Conservation (phyloP, 768 basidiomycete genomes). For the Naganishia antarctica region DNA sequence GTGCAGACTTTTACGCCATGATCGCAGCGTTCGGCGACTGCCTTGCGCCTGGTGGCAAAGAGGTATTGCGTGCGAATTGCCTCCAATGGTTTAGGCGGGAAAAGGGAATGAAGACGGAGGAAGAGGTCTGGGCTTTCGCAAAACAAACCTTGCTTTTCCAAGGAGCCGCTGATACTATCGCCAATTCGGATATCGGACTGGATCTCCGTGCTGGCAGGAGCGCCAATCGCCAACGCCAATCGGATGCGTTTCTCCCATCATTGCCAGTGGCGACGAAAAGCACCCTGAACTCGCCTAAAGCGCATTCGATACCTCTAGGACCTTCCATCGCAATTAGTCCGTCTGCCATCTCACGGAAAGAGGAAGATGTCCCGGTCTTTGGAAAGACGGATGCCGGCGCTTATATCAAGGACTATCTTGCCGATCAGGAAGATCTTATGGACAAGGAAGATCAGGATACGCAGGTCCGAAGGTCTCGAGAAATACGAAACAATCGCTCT, state of each 20-base stretch:
- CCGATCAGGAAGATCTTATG: background rate
- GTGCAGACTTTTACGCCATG: conserved; percentile 69
- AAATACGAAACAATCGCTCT: background rate
- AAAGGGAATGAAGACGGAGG: background rate
- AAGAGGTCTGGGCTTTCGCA: background rate
- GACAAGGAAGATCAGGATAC: conserved; percentile 16
- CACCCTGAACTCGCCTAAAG: conserved; percentile 10
- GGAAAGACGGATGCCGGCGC: background rate
- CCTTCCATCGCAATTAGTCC: conserved; percentile 3
- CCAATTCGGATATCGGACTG: background rate
- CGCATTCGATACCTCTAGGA: background rate
- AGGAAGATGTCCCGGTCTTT: background rate
- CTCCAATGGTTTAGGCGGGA: conserved; percentile 12
- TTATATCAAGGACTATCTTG: background rate
- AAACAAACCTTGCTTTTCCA: background rate
- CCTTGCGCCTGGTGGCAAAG: conserved; percentile 51
- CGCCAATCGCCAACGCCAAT: conserved; percentile 12
- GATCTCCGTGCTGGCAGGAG: conserved; percentile 8
- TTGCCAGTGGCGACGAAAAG: conserved; percentile 9
- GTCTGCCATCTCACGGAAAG: background rate
- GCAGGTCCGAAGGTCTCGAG: conserved; percentile 14
- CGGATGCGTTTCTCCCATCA: background rate
- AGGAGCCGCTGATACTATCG: background rate
- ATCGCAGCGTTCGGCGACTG: conserved; percentile 63
- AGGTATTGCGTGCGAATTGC: conserved; percentile 35